Conservation (phyloP, 495 filamentous ascomycete species). For the Xylaria venustula region DNA sequence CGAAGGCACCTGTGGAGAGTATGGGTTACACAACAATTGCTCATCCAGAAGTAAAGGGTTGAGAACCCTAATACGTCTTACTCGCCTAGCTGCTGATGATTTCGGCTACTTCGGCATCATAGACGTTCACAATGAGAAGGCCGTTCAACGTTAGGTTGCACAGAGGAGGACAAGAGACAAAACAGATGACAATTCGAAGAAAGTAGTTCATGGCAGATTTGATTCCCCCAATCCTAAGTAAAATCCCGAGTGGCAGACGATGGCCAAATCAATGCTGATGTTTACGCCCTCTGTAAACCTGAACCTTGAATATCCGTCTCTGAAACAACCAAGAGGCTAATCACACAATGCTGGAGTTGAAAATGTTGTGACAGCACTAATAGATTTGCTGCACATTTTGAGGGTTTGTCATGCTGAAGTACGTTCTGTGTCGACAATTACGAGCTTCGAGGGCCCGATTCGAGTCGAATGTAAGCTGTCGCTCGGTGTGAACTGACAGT, state of each 20-base stretch:
- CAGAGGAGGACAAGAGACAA: neutral
- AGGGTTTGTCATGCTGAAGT: neutral
- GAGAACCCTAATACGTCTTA: no score
- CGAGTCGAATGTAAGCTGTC: neutral
- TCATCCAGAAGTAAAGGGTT: no score
- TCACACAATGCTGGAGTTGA: neutral
- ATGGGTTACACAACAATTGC: no score
- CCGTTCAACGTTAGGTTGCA: neutral
- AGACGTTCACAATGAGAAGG: neutral
- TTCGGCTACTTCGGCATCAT: no score
- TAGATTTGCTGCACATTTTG: neutral
- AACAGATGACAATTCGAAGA: conserved; percentile 6
- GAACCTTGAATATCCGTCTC: neutral
- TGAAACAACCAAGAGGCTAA: neutral
- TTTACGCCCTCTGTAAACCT: conserved; percentile 4
- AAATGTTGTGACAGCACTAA: neutral
- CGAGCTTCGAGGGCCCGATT: neutral
- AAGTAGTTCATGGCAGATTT: neutral
- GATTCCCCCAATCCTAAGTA: conserved; percentile 1
- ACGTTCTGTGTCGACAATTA: neutral
- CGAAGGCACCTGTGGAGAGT: no score
- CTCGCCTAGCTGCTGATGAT: no score
- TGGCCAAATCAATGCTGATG: conserved; percentile 2
- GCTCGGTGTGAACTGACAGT: neutral
- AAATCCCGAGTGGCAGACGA: conserved; percentile 7